Evolutionary conservation across 768 basidiomycete species (phyloP).

Genomic region (Kwoniella heveanensis): DNA sequence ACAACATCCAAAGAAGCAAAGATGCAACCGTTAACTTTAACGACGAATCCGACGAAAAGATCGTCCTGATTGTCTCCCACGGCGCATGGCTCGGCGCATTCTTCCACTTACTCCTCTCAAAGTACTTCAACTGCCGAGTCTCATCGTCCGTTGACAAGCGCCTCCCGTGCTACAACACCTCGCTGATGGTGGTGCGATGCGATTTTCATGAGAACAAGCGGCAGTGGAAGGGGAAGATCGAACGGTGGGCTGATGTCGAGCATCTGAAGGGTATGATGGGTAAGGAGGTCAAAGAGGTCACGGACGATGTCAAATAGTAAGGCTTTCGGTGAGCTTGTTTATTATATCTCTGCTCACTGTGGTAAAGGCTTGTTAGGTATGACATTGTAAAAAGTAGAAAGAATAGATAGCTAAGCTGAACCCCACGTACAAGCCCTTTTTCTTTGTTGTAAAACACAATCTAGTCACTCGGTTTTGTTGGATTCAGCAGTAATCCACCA

Average conservation of each 20-base stretch:
- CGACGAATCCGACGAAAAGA: constrained; percentile 15
- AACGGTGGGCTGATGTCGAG: constrained; percentile 37
- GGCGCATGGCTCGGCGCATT: constrained; percentile 38
- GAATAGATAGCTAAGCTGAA: no score
- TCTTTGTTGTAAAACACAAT: no score
- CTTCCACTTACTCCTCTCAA: constrained; percentile 17
- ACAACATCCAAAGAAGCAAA: neutral
- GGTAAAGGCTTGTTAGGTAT: no score
- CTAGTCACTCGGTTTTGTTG: no score
- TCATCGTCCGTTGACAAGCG: constrained; percentile 16
- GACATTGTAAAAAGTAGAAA: no score
- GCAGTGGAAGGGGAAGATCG: constrained; percentile 30
- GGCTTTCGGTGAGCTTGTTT: neutral
- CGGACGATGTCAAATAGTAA: constrained; percentile 24
- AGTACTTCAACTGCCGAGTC: constrained; percentile 11
- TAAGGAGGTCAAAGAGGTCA: constrained; percentile 24
- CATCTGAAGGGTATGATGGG: constrained; percentile 29
- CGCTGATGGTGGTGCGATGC: constrained; percentile 33
- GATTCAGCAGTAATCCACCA: no score
- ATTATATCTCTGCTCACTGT: no score
- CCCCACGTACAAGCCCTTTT: no score
- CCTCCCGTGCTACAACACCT: constrained; percentile 36
- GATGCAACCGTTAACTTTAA: neutral
- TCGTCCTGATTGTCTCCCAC: constrained; percentile 37
- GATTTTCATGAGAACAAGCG: constrained; percentile 4